Evolutionary conservation across 2,329 filamentous ascomycete species (phyloP).

Genomic region (Verticillium zaregamsianum): DNA sequence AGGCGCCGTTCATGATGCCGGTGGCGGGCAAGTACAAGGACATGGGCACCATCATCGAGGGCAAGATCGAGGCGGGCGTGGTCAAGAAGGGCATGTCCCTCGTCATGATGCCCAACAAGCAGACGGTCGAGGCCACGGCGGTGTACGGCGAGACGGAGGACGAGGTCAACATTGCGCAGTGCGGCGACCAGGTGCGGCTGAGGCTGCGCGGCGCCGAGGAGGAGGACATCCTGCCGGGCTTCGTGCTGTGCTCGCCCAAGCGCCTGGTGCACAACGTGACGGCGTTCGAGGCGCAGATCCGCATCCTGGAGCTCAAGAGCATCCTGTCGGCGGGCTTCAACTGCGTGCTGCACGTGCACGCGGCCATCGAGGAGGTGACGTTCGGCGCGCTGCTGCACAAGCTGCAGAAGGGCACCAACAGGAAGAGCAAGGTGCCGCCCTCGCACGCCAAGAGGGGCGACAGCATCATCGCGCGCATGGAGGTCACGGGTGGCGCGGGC

Average conservation of each 20-base stretch:
- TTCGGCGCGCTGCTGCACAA: slow-evolving; percentile 87
- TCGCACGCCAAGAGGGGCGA: slow-evolving; percentile 80
- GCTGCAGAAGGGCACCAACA: slow-evolving; percentile 87
- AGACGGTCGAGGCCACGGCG: slow-evolving; percentile 74
- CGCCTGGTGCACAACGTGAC: slow-evolving; percentile 86
- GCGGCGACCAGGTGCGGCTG: slow-evolving; percentile 90
- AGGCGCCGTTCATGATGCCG: slow-evolving; percentile 99
- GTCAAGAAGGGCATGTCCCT: slow-evolving; percentile 84
- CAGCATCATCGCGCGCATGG: slow-evolving; percentile 87
- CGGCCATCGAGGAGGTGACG: slow-evolving; percentile 95
- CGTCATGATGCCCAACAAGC: slow-evolving; percentile 94
- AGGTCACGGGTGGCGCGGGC: slow-evolving; percentile 80
- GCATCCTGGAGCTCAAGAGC: slow-evolving; percentile 88
- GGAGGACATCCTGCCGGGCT: slow-evolving; percentile 92
- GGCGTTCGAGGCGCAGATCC: slow-evolving; percentile 93
- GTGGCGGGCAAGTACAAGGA: slow-evolving; percentile 95
- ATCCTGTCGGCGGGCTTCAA: slow-evolving; percentile 95
- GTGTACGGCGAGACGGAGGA: slow-evolving; percentile 96
- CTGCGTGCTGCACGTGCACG: slow-evolving; percentile 95
- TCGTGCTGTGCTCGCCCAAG: slow-evolving; percentile 93
- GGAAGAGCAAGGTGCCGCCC: slow-evolving; percentile 90
- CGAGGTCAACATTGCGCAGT: slow-evolving; percentile 75
- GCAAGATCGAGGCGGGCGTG: slow-evolving; percentile 92
- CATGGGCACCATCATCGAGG: slow-evolving; percentile 95
- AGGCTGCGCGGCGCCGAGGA: slow-evolving; percentile 94